Evolutionary conservation across 768 basidiomycete species (phyloP), one percentile per base, ranked within the genome.

Genomic region (Lentinula guzmanii): DNA sequence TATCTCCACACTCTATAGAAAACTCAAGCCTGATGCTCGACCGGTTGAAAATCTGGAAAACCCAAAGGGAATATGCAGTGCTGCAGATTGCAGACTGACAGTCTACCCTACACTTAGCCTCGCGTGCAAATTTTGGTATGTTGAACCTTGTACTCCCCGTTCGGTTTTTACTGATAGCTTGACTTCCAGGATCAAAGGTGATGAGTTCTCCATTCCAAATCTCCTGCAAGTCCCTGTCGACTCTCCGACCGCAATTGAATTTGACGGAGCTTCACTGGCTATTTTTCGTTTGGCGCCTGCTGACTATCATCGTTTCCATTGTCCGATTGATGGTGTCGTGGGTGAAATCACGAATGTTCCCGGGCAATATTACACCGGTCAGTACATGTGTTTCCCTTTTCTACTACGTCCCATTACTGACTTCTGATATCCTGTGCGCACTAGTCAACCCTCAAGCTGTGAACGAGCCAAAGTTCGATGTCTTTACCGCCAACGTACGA

Each of bases 221-320:
- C 79, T 93, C 1, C 75, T 94, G 6, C 69, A 76, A 45, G 75
- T 82, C 2, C 71, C 76, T 18, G 71, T 77, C 0, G 69, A 73
- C 51, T 73, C 84, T 1, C 78, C 81, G 1, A 63, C 72, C 31
- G 76, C 80, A 2, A 62, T 69, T 24, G 61, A 65, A n/a, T 82
- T 86, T 57, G 66, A 74, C 7, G 75, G 76, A 24, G 73, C 77
- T 0, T 77, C 82, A 24, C 68, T 92, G 1, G 88, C 88, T 0
- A 83, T 89, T 61, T 87, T 89, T 71, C 79, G 91, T 56, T 82
- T 93, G 16, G 90, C 92, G 0, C 92, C 90, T 0, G 80, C 85
- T 8, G 91, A 93, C 69, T 92, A 92, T 66, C 91, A 93, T 68
- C 84, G 90, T 13, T 91, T 89, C 79, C 90, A 91, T 64, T 82